Conservation (phyloP, 768 basidiomycete genomes). For the Termitomyces sp. region DNA sequence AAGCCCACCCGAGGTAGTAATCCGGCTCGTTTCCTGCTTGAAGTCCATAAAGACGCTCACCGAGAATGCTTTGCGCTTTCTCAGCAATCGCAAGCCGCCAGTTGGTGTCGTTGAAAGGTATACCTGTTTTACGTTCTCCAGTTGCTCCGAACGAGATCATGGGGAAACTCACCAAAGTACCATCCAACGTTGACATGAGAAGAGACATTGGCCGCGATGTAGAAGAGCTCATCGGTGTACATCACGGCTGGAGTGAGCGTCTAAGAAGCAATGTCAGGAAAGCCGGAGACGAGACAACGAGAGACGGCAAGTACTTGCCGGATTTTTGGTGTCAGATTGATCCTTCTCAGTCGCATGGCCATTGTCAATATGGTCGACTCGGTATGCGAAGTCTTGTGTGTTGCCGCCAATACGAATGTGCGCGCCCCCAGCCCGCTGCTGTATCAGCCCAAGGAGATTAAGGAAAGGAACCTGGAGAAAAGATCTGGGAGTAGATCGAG, state of each 20-base stretch:
- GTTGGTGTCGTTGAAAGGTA: slow-evolving; percentile 67
- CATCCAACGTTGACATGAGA: slow-evolving; percentile 52
- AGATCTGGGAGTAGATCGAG: slow-evolving; percentile 28
- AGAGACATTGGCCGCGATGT: slow-evolving; percentile 56
- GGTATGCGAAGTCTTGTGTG: slow-evolving; percentile 49
- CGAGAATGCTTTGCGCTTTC: slow-evolving; percentile 55
- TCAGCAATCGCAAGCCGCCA: slow-evolving; percentile 52
- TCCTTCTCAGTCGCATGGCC: slow-evolving; percentile 41
- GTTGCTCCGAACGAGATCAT: background rate
- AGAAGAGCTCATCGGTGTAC: slow-evolving; percentile 62
- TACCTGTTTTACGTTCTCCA: slow-evolving; percentile 17
- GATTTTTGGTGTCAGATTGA: slow-evolving; percentile 20
- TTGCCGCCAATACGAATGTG: slow-evolving; percentile 61
- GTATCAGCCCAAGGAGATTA: slow-evolving; percentile 58
- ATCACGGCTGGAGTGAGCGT: slow-evolving; percentile 65
- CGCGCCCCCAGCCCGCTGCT: slow-evolving; percentile 47
- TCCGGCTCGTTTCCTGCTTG: slow-evolving; percentile 80
- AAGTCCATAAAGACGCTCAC: slow-evolving; percentile 55
- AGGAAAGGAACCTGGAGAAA: slow-evolving; percentile 52
- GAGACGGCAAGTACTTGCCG: slow-evolving; percentile 16
- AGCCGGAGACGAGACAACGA: background rate
- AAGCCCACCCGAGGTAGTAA: slow-evolving; percentile 43
- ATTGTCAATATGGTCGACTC: slow-evolving; percentile 34
- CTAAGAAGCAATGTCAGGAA: slow-evolving; percentile 12
- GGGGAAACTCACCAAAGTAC: slow-evolving; percentile 42